Conservation (phyloP, 2,329 filamentous ascomycete genomes). For the Fusarium nurragi region DNA sequence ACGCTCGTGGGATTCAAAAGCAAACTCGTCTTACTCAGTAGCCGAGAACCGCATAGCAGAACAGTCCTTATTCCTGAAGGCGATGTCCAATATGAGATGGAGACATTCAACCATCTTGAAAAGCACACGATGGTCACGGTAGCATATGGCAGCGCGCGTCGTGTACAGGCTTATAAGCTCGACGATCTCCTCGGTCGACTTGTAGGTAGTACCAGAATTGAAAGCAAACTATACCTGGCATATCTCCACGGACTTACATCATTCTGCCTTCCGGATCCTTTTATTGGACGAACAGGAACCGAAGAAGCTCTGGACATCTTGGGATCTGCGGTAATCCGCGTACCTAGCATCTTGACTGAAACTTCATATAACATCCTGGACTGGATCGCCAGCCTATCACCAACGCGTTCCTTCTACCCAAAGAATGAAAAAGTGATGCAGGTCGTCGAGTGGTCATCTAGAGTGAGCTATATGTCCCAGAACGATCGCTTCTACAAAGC, state of each 20-base stretch:
- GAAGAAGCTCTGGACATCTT: constrained; percentile 63
- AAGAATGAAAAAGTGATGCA: constrained; percentile 55
- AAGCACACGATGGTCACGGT: constrained; percentile 53
- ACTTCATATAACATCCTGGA: not conserved
- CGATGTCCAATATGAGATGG: not conserved
- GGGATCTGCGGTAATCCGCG: constrained; percentile 58
- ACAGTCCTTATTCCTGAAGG: constrained; percentile 54
- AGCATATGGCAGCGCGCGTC: constrained; percentile 11
- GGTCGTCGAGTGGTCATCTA: constrained; percentile 53
- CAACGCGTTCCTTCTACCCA: constrained; percentile 58
- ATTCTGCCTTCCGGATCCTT: constrained; percentile 58
- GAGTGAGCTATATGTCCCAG: constrained; percentile 55
- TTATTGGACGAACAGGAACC: constrained; percentile 62
- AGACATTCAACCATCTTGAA: accelerated
- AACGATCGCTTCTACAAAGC: constrained; percentile 53
- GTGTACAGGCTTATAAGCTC: constrained; percentile 57
- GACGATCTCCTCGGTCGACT: constrained; percentile 61
- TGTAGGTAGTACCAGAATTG: constrained; percentile 58
- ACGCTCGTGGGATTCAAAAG: constrained; percentile 26
- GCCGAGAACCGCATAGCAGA: constrained; percentile 40
- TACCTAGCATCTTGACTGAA: not conserved
- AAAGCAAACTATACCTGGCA: constrained; percentile 61
- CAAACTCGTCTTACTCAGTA: constrained; percentile 55
- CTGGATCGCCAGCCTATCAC: constrained; percentile 2
- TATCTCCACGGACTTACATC: constrained; percentile 66